These are phyloP conservation scores for Melocanna baccifera DNA, from an alignment of 176 grass and related monocot species.

Conservation along the genomic window DNA sequence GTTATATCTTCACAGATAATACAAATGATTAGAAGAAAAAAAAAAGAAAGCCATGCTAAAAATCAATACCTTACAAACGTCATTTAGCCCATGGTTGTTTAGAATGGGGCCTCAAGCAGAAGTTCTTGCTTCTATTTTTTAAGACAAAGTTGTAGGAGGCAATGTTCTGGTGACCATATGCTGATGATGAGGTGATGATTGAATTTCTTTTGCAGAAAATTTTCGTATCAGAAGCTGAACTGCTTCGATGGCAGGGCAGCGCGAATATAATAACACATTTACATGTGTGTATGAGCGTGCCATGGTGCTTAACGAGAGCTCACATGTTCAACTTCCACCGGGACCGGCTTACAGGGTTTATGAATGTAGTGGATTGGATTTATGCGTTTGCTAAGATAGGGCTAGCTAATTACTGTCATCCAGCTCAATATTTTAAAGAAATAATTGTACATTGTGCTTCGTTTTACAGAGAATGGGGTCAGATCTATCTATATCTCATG, in stretches of 20 bases:
- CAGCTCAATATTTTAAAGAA: not conserved
- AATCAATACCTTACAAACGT: no score
- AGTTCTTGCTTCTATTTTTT: not conserved
- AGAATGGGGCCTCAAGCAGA: not conserved
- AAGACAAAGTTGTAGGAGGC: not conserved
- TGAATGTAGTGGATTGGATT: not conserved
- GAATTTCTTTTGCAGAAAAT: not conserved
- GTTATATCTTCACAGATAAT: no score
- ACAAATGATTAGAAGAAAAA: no score
- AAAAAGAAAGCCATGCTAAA: no score
- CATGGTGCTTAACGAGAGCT: not conserved
- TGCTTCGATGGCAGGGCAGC: not conserved
- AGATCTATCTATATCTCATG: not conserved
- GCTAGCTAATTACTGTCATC: not conserved
- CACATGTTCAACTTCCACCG: not conserved
- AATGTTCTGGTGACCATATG: not conserved
- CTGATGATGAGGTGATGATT: not conserved
- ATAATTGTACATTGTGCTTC: not conserved
- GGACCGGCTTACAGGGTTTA: not conserved
- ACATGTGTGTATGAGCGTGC: not conserved
- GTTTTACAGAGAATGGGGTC: not conserved
- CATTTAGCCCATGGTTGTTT: no score
- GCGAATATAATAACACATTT: not conserved
- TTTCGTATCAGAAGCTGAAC: not conserved
- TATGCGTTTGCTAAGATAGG: not conserved